phyloP scores from a whole-genome alignment of 805 yeast genomes.

The Jamesozyma jinghongensis region DNA sequence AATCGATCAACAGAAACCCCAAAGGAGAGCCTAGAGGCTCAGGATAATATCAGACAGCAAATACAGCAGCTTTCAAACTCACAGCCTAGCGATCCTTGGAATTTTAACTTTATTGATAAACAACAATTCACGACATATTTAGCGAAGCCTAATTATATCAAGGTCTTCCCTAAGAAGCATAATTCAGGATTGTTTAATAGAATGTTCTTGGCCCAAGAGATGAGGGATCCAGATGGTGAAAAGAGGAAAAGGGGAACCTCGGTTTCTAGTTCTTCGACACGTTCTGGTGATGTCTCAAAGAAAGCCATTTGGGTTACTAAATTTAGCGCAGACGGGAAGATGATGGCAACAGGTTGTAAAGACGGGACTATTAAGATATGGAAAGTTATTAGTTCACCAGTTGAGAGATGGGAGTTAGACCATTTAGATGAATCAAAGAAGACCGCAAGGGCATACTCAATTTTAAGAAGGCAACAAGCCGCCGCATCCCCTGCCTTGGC shows the following conservation, averaged over 20 bases:
- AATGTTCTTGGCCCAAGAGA: constrained; percentile 59
- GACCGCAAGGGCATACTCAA: constrained; percentile 6
- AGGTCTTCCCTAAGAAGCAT: constrained; percentile 39
- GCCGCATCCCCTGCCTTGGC: constrained; percentile 1
- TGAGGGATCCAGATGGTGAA: constrained; percentile 14
- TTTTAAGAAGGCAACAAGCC: constrained; percentile 1
- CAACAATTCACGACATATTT: constrained; percentile 36
- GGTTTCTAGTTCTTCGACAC: background rate
- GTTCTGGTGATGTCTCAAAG: constrained; percentile 1
- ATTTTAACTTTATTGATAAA: constrained; percentile 25
- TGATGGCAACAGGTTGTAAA: constrained; percentile 75
- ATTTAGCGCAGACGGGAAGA: constrained; percentile 74
- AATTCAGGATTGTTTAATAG: constrained; percentile 40
- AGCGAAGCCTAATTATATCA: constrained; percentile 47
- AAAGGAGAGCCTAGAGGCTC: constrained; percentile 7
- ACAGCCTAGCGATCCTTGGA: constrained; percentile 1
- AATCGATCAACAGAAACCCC: constrained; percentile 3
- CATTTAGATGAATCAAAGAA: constrained; percentile 9
- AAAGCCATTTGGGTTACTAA: constrained; percentile 62
- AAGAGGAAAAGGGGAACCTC: too few relatives aligned
- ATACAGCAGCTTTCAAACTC: constrained; percentile 7
- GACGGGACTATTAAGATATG: constrained; percentile 61
- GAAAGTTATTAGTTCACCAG: constrained; percentile 69
- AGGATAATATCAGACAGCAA: constrained; percentile 11
- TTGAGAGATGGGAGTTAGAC: constrained; percentile 48